Conservation (phyloP, 768 basidiomycete genomes). For the Leucocoprinus birnbaumii region DNA sequence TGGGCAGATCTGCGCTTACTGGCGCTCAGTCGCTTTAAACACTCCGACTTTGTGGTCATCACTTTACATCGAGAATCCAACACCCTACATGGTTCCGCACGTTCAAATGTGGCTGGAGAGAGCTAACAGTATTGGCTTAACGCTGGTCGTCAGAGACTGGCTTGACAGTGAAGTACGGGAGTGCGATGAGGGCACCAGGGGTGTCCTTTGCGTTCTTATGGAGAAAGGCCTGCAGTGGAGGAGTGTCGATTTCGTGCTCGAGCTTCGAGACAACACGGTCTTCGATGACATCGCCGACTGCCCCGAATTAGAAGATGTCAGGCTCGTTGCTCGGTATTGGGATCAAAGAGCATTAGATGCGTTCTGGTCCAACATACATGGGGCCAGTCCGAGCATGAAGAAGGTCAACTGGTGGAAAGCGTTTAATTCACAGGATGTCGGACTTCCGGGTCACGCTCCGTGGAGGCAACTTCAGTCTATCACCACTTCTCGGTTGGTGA, state of each 20-base stretch:
- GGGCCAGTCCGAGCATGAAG: neutral
- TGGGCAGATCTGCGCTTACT: constrained; percentile 7
- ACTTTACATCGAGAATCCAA: constrained; percentile 1
- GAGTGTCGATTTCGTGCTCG: constrained; percentile 5
- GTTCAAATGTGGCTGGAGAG: constrained; percentile 6
- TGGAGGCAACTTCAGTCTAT: constrained; percentile 7
- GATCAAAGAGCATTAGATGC: neutral
- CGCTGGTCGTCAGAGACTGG: neutral
- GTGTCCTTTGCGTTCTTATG: neutral
- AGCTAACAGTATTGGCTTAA: neutral
- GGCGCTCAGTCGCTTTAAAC: neutral
- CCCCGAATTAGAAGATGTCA: neutral
- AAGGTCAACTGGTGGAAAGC: neutral
- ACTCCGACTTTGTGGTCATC: constrained; percentile 7
- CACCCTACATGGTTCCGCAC: neutral
- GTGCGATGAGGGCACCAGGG: constrained; percentile 6
- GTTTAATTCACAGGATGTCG: neutral
- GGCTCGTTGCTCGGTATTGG: constrained; percentile 2
- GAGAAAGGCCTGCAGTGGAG: neutral
- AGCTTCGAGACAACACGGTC: neutral
- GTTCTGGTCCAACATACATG: constrained; percentile 5
- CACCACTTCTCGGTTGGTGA: neutral
- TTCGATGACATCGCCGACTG: neutral
- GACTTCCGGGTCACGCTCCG: neutral
- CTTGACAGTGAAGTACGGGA: constrained; percentile 1